Evolutionary conservation across 495 filamentous ascomycete genomes (phyloP), one percentile per base, ranked within the genome.

Genomic region (Xylaria intraflava): DNA sequence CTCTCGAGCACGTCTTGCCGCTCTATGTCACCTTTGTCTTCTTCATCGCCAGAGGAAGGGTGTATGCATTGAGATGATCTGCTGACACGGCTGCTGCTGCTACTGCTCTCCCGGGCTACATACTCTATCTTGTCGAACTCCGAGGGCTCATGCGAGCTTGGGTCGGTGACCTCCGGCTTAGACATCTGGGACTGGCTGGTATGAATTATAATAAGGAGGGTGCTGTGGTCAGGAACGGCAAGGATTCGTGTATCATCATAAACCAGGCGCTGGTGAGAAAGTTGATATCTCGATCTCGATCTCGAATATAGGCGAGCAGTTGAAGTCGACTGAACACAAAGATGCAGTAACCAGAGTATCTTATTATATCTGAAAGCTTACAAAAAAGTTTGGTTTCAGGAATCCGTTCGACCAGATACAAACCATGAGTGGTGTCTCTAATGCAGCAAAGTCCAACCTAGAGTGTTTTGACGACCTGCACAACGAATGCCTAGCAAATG

Each of bases 1-100:
- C 60, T 59, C n/a, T 62, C 61, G 16, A 68, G 61, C 3, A 41
- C 38, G 45, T 58, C 48, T 20, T 30, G 42, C 16, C 44, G 26
- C 51, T 43, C 8, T 54, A 51, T 16, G n/a, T 53, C 22, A 35
- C 56, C 8, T 49, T 48, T 47, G 27, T 50, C 54, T 35, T 49
- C 51, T n/a, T 57, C 58, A 47, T 54, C 58, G 42, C 38, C 52
- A 12, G 59, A 61, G 11, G 17, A 46, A 6, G 58, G 60, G 41
- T 41, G 60, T 38, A 41, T 47, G 23, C 11, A 30, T 40, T 6
- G 50, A 20, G 50, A 52, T n/a, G 33, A 46, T 31, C 30, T 39
- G 51, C 42, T 53, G 51, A 23, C 42, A 38, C 22, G 43, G 8
- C 33, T 40, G 42, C 31, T 50, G 16, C 17, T 40, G 41, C 30